phyloP scores from a whole-genome alignment of 176 grass and related monocot genomes.

The Rhipidocladum racemiflorum region DNA sequence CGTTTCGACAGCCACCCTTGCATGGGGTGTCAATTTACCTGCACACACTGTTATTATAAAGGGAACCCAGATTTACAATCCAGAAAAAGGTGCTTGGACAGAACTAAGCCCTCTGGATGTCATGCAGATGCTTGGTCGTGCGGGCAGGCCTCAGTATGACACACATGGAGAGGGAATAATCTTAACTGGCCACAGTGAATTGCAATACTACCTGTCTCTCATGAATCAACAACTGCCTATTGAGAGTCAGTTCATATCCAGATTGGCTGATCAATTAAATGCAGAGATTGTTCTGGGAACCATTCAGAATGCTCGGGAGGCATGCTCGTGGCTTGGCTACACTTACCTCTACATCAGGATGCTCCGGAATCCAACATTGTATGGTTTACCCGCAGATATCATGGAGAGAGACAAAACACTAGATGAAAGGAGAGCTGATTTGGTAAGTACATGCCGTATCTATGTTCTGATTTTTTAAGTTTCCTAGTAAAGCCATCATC shows the following conservation, averaged over 20 bases:
- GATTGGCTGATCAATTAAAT: constrained; percentile 84
- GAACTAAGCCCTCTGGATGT: constrained; percentile 94
- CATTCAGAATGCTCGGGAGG: constrained; percentile 87
- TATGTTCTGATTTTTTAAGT: constrained; percentile 7
- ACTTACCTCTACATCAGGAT: constrained; percentile 91
- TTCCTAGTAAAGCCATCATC: neutral
- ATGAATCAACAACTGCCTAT: constrained; percentile 98
- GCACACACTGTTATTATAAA: constrained; percentile 97
- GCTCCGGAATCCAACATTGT: constrained; percentile 87
- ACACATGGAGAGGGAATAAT: constrained; percentile 96
- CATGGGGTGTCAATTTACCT: constrained; percentile 96
- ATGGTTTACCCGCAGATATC: constrained; percentile 77
- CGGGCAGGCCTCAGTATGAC: constrained; percentile 95
- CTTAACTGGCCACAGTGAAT: constrained; percentile 81
- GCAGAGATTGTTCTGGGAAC: constrained; percentile 94
- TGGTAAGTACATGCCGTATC: constrained; percentile 55
- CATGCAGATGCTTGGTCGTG: constrained; percentile 99
- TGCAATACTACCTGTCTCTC: constrained; percentile 92
- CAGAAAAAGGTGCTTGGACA: constrained; percentile 94
- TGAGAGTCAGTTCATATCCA: constrained; percentile 92
- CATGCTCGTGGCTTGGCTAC: constrained; percentile 88
- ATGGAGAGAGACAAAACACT: constrained; percentile 70
- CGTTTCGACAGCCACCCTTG: constrained; percentile 86
- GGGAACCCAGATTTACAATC: constrained; percentile 96
- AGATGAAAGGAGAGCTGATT: constrained; percentile 90